Base-by-base conservation (phyloP, 108 stramenopile genomes). In the Licmophora abbreviata region DNA sequence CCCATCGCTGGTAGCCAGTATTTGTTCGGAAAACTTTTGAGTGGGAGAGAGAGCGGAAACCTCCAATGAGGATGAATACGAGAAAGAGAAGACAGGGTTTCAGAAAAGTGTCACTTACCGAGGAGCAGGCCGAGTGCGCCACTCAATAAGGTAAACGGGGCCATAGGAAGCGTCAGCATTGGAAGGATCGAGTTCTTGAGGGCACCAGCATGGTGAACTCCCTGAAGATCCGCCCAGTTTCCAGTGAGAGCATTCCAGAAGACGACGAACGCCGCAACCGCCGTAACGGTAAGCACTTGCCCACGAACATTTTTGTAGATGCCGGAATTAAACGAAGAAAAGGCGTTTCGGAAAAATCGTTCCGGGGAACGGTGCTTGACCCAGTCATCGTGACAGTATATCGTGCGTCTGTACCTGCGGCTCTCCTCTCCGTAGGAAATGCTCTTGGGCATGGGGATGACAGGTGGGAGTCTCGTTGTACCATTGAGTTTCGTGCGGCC, bases 311-410 rank as follows among this genome's bases (percentile, higher is more conserved):
- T 33, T 59, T 69, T 74, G 64, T 74, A 74, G 18, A 77, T 55
- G 24, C 80, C 80, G 3, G 66, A 68, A 9, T 52, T 56, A 18
- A 56, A 35, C 29, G 67, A 54, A 31, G 73, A 53, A 24, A 20
- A 25, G 11, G 75, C 28, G 45, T 81, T 71, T 35, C 38, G 34
- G 26, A 71, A 24, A 51, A 77, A 77, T 18, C 81, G 64, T 38
- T 76, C 71, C 4, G 66, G 59, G 1, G 58, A 63, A 12, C 81
- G 69, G 46, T 77, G 76, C 35, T 69, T 77, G 9, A 67, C 59
- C 81, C 81, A 82, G 40, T 82, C 74, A 33, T 77, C 66, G 54
- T 82, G 76, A n/a, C 59, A 73, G 74, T 75, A 82, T 8, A 82
- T 76, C 1, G 81, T 82, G 12, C 81, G 73, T 17, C 81, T 74